phyloP scores from a whole-genome alignment of 352 stramenopile species.

The Phytophthora niederhauseri region DNA sequence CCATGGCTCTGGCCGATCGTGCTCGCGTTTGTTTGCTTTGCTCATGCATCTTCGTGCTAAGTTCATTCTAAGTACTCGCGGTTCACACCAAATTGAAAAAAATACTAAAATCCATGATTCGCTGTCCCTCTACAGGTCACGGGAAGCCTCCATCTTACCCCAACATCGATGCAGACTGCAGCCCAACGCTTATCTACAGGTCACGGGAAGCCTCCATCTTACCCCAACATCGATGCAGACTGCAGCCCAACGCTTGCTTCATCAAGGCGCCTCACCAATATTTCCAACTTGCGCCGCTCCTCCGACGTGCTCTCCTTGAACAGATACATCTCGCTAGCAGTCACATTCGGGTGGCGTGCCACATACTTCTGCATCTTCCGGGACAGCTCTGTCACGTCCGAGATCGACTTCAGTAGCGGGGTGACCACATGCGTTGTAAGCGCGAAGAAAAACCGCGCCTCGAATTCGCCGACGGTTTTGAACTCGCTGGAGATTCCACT shows the following conservation, averaged over 20 bases:
- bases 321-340: constrained; percentile 12
- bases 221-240: not conserved
- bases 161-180: no score
- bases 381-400: constrained; percentile 19
- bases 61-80: no score
- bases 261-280: constrained; percentile 22
- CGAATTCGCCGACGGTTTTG: constrained; percentile 24
- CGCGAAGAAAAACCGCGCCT: constrained; percentile 27
- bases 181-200: no score
- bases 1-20: no score
- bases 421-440: constrained; percentile 27
- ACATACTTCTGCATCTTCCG: constrained; percentile 35
- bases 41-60: no score
- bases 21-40: no score
- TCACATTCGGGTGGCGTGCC: constrained; percentile 16
- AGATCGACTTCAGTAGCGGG: constrained; percentile 26
- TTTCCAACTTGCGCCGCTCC: constrained; percentile 18
- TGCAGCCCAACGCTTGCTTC: not conserved
- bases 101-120: no score
- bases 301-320: constrained; percentile 24
- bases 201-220: not conserved
- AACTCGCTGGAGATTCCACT: not conserved
- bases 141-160: no score
- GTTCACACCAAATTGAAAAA: no score
- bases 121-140: no score